Percentiles rank a stretch among this genome's conserved stretches.
These are phyloP conservation scores for Lunularia cruciata DNA, from an alignment of 225 moss, liverwort and hornwort species.

Conservation along the genomic window DNA sequence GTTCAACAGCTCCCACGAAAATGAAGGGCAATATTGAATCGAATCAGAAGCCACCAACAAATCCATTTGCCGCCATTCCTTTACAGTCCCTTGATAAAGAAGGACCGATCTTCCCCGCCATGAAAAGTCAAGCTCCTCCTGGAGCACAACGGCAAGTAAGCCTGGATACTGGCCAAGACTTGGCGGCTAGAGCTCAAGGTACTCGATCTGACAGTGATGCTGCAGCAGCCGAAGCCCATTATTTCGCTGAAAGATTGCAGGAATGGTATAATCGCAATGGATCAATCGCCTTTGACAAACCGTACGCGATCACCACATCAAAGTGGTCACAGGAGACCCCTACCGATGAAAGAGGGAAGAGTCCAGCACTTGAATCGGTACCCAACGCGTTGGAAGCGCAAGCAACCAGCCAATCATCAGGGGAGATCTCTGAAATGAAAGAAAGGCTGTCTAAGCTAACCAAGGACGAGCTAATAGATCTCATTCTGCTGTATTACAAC, in stretches of 20 bases:
- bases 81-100: not conserved
- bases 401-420: not conserved
- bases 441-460: slow-evolving; percentile 29
- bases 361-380: not conserved
- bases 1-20: too few relatives aligned
- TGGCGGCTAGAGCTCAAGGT: not conserved
- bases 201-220: slow-evolving; percentile 16
- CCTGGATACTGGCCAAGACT: not conserved
- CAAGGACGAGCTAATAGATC: slow-evolving; percentile 45
- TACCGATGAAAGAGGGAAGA: slow-evolving; percentile 29
- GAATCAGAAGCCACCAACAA: slow-evolving; percentile 4
- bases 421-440: slow-evolving; percentile 31
- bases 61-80: slow-evolving; percentile 5
- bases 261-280: slow-evolving; percentile 51
- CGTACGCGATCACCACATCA: not conserved
- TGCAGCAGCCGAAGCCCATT: slow-evolving; percentile 35
- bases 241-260: slow-evolving; percentile 46
- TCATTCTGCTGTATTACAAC: slow-evolving; percentile 47
- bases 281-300: slow-evolving; percentile 14
- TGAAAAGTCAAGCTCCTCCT: not conserved
- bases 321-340: not conserved
- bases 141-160: slow-evolving; percentile 1
- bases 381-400: not conserved
- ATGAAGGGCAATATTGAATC: too few relatives aligned
- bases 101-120: too few relatives aligned